Evolutionary conservation across 768 basidiomycete genomes (phyloP).

Genomic region (Trametes maxima): DNA sequence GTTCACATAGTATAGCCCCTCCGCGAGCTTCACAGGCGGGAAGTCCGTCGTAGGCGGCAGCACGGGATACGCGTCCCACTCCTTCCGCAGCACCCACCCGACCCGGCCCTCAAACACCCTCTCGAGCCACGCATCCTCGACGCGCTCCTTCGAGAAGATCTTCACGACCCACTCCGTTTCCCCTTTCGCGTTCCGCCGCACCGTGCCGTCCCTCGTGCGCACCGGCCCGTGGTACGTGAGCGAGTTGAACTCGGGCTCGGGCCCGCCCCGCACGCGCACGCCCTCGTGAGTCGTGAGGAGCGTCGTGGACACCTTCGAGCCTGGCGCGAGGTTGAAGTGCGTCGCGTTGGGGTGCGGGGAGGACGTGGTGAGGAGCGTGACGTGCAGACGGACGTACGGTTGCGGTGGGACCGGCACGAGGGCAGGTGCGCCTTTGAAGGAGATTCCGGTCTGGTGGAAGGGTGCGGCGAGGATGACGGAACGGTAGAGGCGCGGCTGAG

Average conservation of each 20-base stretch:
- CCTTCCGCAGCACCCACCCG: constrained; percentile 82
- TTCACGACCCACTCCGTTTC: constrained; percentile 72
- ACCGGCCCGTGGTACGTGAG: constrained; percentile 76
- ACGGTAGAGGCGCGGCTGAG: constrained; percentile 46
- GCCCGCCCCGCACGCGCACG: constrained; percentile 44
- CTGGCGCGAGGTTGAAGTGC: constrained; percentile 64
- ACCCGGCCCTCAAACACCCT: constrained; percentile 65
- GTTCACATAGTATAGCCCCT: constrained; percentile 88
- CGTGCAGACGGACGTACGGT: constrained; percentile 83
- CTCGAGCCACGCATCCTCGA: constrained; percentile 72
- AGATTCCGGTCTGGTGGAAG: constrained; percentile 67
- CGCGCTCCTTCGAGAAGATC: constrained; percentile 72
- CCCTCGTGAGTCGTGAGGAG: constrained; percentile 76
- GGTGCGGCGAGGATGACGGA: constrained; percentile 88
- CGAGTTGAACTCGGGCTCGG: constrained; percentile 79
- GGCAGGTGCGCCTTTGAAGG: constrained; percentile 49
- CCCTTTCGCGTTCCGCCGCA: constrained; percentile 42
- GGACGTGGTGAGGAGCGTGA: constrained; percentile 86
- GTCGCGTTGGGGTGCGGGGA: constrained; percentile 56
- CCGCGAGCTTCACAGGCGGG: constrained; percentile 76
- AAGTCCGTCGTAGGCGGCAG: constrained; percentile 67
- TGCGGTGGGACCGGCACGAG: constrained; percentile 61
- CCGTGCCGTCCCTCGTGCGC: constrained; percentile 33
- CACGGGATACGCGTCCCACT: constrained; percentile 84
- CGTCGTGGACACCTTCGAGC: constrained; percentile 53